These are phyloP conservation scores for Russula sp. DNA, from an alignment of 768 basidiomycete genomes.

Conservation along the genomic window DNA sequence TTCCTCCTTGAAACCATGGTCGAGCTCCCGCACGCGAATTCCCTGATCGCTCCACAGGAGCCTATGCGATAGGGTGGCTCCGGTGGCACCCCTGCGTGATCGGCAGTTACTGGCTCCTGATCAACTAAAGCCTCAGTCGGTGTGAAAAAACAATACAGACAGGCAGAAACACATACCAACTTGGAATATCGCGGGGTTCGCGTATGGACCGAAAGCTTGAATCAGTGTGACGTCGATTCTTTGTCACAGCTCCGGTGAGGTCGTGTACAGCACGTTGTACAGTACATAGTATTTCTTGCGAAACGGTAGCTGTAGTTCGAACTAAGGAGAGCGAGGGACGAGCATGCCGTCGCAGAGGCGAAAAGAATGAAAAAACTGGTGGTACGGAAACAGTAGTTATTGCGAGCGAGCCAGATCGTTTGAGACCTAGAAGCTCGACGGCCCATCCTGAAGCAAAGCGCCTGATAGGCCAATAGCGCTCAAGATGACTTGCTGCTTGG, in stretches of 20 bases:
- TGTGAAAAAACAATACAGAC: too few species aligned
- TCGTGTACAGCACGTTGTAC: slow-evolving; percentile 41
- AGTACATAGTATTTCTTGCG: slow-evolving; percentile 41
- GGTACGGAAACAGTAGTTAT: slow-evolving; percentile 37
- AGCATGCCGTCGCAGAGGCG: too few species aligned
- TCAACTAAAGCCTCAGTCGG: too few species aligned
- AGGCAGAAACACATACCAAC: too few species aligned
- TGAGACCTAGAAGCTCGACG: slow-evolving; percentile 46
- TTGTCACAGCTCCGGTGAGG: slow-evolving; percentile 47
- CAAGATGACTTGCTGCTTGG: slow-evolving; percentile 45
- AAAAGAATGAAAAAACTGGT: slow-evolving; percentile 13
- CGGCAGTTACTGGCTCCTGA: too few species aligned
- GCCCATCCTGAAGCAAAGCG: slow-evolving; percentile 46
- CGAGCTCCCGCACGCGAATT: too few species aligned
- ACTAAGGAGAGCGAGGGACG: slow-evolving; percentile 41
- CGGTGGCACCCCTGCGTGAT: too few species aligned
- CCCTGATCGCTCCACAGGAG: too few species aligned
- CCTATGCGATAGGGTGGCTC: too few species aligned
- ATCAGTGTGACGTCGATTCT: slow-evolving; percentile 46
- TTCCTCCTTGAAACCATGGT: too few species aligned
- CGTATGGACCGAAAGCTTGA: slow-evolving; percentile 42
- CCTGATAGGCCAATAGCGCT: slow-evolving; percentile 55
- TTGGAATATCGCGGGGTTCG: slow-evolving; percentile 38
- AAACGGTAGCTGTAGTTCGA: slow-evolving; percentile 59
- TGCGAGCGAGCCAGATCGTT: slow-evolving; percentile 49